phyloP scores from a whole-genome alignment of 768 basidiomycete genomes.

The Serendipita sp. region DNA sequence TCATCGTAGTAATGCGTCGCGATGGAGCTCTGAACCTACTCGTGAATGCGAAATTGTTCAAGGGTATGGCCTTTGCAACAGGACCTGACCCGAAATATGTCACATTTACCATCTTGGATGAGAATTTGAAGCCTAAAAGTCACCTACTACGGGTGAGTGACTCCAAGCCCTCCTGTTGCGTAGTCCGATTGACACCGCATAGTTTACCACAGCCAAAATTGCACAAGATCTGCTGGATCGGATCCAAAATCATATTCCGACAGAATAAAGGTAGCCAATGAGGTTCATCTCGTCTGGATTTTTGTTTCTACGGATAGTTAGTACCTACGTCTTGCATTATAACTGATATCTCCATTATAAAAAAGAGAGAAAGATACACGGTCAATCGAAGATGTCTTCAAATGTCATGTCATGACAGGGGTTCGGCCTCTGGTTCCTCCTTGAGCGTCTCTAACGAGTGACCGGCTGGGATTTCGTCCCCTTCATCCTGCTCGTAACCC shows the following conservation, averaged over 20 bases:
- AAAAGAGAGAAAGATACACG: not conserved
- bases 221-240: slow-evolving; percentile 4
- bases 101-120: not conserved
- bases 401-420: not conserved
- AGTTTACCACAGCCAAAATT: not conserved
- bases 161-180: not conserved
- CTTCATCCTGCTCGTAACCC: slow-evolving; percentile 35
- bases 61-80: not conserved
- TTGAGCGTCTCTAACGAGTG: not conserved
- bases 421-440: not conserved
- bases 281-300: no score
- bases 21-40: slow-evolving; percentile 3
- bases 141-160: slow-evolving; percentile 1
- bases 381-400: not conserved
- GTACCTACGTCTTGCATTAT: no score
- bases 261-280: not conserved
- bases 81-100: not conserved
- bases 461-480: not conserved
- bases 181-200: not conserved
- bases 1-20: slow-evolving; percentile 2
- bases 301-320: no score
- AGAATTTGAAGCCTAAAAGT: not conserved
- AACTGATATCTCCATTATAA: no score
- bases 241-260: not conserved
- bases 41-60: not conserved